Conservation (phyloP, 208 protist species). For the Angomonas ambiguus region DNA sequence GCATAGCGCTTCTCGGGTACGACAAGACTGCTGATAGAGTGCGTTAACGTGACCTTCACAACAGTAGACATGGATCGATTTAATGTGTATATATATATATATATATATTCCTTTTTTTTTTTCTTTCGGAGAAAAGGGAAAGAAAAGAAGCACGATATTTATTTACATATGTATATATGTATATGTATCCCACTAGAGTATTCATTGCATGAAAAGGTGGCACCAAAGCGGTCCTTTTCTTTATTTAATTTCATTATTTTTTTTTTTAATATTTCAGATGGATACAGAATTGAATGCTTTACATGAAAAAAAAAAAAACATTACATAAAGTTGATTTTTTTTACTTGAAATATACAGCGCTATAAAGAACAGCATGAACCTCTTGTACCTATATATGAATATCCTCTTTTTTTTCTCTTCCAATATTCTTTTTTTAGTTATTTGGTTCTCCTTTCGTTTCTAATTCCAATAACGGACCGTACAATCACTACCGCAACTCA, state of each 20-base stretch:
- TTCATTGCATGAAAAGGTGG: too few relatives aligned
- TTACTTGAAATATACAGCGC: too few relatives aligned
- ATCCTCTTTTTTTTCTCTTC: neutral
- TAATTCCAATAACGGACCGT: slow-evolving; percentile 84
- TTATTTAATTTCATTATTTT: too few relatives aligned
- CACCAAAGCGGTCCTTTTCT: too few relatives aligned
- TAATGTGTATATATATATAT: slow-evolving; percentile 14
- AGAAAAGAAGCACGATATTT: too few relatives aligned
- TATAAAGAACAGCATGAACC: too few relatives aligned
- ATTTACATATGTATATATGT: too few relatives aligned
- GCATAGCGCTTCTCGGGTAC: slow-evolving; percentile 89
- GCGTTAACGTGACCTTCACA: slow-evolving; percentile 76
- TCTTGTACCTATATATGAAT: neutral
- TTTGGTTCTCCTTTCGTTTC: neutral
- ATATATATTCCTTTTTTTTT: neutral
- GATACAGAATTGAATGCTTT: too few relatives aligned
- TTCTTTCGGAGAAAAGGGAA: neutral
- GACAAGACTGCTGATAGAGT: slow-evolving; percentile 63
- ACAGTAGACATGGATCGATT: slow-evolving; percentile 52
- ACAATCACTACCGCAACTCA: slow-evolving; percentile 77
- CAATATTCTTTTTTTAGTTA: neutral
- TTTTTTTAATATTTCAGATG: too few relatives aligned
- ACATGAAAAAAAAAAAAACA: too few relatives aligned
- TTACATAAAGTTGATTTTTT: too few relatives aligned
- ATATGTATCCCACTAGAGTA: too few relatives aligned